A percentile compares a stretch with the other conserved stretches of the same genome.
These are phyloP conservation scores for Sarocladium oryzae DNA, from an alignment of 2,329 filamentous ascomycete genomes.

Conservation along the genomic window DNA sequence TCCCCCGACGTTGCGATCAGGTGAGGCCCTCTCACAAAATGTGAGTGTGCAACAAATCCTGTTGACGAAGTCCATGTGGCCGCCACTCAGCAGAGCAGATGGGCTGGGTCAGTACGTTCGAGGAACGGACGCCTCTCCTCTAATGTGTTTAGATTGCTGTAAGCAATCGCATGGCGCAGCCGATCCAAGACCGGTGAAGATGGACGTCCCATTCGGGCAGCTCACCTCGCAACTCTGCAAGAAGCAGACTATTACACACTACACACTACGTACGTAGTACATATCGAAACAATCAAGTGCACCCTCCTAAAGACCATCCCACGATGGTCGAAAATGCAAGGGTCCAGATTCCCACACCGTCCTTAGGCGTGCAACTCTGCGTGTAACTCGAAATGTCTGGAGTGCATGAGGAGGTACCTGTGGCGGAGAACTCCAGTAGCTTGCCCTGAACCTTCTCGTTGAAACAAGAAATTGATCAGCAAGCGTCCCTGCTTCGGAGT, in stretches of 20 bases:
- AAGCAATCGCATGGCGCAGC: constrained; percentile 1
- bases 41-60: constrained; percentile 4
- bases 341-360: not conserved
- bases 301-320: too few species aligned
- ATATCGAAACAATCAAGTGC: too few species aligned
- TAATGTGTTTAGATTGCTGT: not conserved
- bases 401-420: too few species aligned
- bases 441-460: not conserved
- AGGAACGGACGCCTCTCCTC: not conserved
- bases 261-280: too few species aligned
- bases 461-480: constrained; percentile 2
- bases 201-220: not conserved
- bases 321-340: too few species aligned
- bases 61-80: not conserved
- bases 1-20: not conserved
- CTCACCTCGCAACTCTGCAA: not conserved
- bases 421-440: not conserved
- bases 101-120: too few species aligned
- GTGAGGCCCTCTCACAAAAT: not conserved
- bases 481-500: not conserved
- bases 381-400: too few species aligned
- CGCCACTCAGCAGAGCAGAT: not conserved
- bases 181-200: not conserved
- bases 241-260: too few species aligned
- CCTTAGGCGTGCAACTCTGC: too few species aligned